These are phyloP conservation scores for Lithocarpus polystachyus DNA, from an alignment of 306 rosid genomes.

Conservation along the genomic window DNA sequence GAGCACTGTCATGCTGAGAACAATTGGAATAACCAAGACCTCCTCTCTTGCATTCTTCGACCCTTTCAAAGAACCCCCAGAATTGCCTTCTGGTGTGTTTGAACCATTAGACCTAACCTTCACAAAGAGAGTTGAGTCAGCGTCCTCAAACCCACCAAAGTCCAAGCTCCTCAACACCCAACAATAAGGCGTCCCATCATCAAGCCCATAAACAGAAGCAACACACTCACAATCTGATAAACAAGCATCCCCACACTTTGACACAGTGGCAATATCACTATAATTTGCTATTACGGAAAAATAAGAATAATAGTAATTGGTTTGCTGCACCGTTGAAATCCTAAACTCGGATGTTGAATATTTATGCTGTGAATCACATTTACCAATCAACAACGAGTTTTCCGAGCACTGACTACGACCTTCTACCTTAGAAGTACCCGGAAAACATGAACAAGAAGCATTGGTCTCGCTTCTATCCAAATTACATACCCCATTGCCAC, in stretches of 20 bases:
- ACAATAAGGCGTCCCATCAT: conserved; percentile 78
- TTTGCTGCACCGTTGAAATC: conserved; percentile 64
- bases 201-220: conserved; percentile 84
- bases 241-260: conserved; percentile 88
- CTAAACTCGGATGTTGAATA: conserved; percentile 43
- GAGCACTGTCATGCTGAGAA: conserved; percentile 61
- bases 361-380: conserved; percentile 43
- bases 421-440: conserved; percentile 58
- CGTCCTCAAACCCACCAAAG: conserved; percentile 90
- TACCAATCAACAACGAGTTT: conserved; percentile 61
- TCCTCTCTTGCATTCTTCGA: conserved; percentile 44
- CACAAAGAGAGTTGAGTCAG: conserved; percentile 77
- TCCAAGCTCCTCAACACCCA: conserved; percentile 79
- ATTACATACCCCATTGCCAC: conserved; percentile 82
- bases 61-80: conserved; percentile 45
- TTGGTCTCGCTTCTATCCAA: conserved; percentile 63
- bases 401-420: conserved; percentile 63
- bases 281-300: conserved; percentile 77
- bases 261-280: conserved; percentile 58
- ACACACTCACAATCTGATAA: conserved; percentile 80
- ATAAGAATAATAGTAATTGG: conserved; percentile 76
- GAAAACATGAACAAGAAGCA: conserved; percentile 80
- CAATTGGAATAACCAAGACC: conserved; percentile 71
- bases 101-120: conserved; percentile 61
- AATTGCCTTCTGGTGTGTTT: conserved; percentile 30